Conservation (phyloP, 2,329 filamentous ascomycete genomes). For the Beauveria rudraprayagi region DNA sequence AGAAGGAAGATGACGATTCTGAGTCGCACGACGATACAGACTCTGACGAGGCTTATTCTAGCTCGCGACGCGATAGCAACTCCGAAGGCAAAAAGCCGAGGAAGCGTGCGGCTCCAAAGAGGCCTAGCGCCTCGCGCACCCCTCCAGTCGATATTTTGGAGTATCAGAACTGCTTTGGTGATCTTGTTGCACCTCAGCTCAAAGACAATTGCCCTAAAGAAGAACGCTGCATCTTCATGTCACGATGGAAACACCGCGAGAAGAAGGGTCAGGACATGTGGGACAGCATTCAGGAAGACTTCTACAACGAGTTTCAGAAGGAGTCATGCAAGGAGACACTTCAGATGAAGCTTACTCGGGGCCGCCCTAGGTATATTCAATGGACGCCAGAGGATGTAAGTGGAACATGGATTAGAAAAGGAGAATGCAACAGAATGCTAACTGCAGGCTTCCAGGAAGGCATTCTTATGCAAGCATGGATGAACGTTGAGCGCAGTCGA, state of each 20-base stretch:
- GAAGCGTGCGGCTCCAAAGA: slow-evolving; percentile 1
- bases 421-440: not conserved
- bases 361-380: slow-evolving; percentile 38
- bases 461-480: not conserved
- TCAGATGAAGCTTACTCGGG: slow-evolving; percentile 49
- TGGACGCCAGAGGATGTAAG: slow-evolving; percentile 46
- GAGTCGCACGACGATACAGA: not conserved
- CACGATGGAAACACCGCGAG: slow-evolving; percentile 36
- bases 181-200: slow-evolving; percentile 30
- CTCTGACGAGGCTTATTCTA: not conserved
- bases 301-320: slow-evolving; percentile 25
- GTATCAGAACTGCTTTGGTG: slow-evolving; percentile 27
- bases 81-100: not conserved
- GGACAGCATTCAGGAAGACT: slow-evolving; percentile 43
- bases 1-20: not conserved
- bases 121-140: not conserved
- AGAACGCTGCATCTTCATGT: slow-evolving; percentile 40
- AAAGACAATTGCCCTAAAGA: slow-evolving; percentile 38
- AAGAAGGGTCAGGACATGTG: slow-evolving; percentile 52
- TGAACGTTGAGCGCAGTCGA: not conserved
- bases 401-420: slow-evolving; percentile 1
- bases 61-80: not conserved
- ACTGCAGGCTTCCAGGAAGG: not conserved
- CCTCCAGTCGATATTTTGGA: slow-evolving; percentile 20
- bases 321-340: slow-evolving; percentile 39